Conservation (phyloP, 805 yeast species). For the Saccharomycopsis sp. region DNA sequence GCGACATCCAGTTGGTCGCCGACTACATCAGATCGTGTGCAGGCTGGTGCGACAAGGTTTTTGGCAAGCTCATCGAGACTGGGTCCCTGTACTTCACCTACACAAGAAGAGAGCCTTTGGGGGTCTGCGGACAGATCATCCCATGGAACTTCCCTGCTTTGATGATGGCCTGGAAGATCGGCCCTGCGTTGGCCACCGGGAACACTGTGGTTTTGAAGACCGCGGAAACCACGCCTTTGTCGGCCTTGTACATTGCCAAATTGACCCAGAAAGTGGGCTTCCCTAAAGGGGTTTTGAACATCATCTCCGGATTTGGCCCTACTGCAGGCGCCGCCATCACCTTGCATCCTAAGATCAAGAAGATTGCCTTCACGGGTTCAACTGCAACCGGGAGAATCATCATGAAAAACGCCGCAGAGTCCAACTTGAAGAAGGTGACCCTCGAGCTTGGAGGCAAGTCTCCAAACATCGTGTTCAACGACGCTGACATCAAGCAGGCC, state of each 20-base stretch:
- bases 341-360: slow-evolving; percentile 71
- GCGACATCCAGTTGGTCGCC: slow-evolving; percentile 68
- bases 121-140: slow-evolving; percentile 91
- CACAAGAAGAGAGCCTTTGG: slow-evolving; percentile 83
- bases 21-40: slow-evolving; percentile 75
- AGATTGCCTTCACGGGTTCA: slow-evolving; percentile 93
- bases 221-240: slow-evolving; percentile 87
- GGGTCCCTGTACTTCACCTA: slow-evolving; percentile 66
- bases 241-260: slow-evolving; percentile 68
- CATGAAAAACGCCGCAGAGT: slow-evolving; percentile 72
- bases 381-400: slow-evolving; percentile 86
- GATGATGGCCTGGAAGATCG: slow-evolving; percentile 92
- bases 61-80: slow-evolving; percentile 68
- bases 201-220: slow-evolving; percentile 82
- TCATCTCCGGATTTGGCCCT: slow-evolving; percentile 81
- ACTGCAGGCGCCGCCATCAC: slow-evolving; percentile 78
- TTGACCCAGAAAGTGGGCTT: slow-evolving; percentile 74
- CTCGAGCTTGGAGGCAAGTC: slow-evolving; percentile 96
- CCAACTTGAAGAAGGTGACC: slow-evolving; percentile 82
- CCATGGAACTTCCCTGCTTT: slow-evolving; percentile 96
- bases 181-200: slow-evolving; percentile 88
- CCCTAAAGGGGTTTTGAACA: slow-evolving; percentile 85
- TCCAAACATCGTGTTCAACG: slow-evolving; percentile 81
- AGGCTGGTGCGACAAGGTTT: slow-evolving; percentile 84
- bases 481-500: slow-evolving; percentile 72